phyloP scores from a whole-genome alignment of 2,329 filamentous ascomycete genomes.

The Aspergillus ochraceus region DNA sequence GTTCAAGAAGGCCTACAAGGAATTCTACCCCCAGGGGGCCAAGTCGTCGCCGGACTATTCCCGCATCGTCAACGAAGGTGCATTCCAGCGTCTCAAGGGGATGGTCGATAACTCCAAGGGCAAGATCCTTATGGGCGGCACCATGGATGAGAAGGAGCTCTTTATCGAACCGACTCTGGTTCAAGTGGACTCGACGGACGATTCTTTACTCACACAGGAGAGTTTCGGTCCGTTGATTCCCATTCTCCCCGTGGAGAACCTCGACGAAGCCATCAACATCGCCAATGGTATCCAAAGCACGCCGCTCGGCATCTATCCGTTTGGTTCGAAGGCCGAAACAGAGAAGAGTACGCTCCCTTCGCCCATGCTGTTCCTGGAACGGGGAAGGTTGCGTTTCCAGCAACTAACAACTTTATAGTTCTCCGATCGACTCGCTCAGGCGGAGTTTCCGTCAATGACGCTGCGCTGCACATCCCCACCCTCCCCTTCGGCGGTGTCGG shows the following conservation, averaged over 20 bases:
- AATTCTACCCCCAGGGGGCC: slow-evolving; percentile 82
- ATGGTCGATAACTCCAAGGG: slow-evolving; percentile 85
- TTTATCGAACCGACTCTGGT: slow-evolving; percentile 94
- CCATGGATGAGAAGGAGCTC: slow-evolving; percentile 73
- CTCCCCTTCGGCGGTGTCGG: slow-evolving; percentile 83
- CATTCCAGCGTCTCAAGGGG: slow-evolving; percentile 81
- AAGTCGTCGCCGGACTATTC: slow-evolving; percentile 75
- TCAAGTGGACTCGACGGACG: slow-evolving; percentile 71
- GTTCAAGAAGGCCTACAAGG: slow-evolving; percentile 68
- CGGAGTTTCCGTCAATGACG: slow-evolving; percentile 59
- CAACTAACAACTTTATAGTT: slow-evolving; percentile 43
- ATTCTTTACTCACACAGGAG: slow-evolving; percentile 78
- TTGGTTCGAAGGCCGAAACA: slow-evolving; percentile 78
- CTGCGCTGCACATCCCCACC: slow-evolving; percentile 71
- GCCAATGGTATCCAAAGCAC: slow-evolving; percentile 81
- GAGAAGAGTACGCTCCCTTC: slow-evolving; percentile 59
- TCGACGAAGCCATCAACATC: slow-evolving; percentile 83
- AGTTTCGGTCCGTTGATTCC: slow-evolving; percentile 92
- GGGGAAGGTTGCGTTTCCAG: not conserved
- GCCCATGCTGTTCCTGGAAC: not conserved
- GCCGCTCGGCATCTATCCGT: slow-evolving; percentile 79
- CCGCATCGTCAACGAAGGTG: slow-evolving; percentile 75
- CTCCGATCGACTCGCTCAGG: slow-evolving; percentile 65
- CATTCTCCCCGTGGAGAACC: slow-evolving; percentile 71
- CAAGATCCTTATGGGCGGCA: slow-evolving; percentile 83